Evolutionary conservation across 345 rosid species (phyloP).

Genomic region (Eucalyptus decipiens): DNA sequence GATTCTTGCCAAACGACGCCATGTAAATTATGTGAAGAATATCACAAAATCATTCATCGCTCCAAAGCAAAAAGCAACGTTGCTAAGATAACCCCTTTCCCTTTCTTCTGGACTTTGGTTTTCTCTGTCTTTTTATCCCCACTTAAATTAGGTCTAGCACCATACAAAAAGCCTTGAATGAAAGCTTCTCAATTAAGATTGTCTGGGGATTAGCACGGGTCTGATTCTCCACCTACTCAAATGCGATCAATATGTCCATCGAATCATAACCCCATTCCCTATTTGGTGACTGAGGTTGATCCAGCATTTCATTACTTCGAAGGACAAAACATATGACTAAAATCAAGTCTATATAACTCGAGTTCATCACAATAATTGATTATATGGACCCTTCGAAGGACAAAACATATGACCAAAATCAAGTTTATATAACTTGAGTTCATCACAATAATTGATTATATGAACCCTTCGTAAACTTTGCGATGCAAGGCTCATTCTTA

Average conservation of each 20-base stretch:
- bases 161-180: no score
- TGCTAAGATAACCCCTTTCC: no score
- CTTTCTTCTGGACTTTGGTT: no score
- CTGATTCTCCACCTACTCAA: neutral
- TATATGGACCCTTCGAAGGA: neutral
- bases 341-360: neutral
- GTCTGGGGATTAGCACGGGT: neutral
- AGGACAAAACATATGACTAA: neutral
- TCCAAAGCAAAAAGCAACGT: neutral
- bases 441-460: neutral
- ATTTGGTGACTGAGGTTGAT: no score
- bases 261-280: neutral
- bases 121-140: no score
- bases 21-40: neutral
- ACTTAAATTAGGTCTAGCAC: no score
- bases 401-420: neutral
- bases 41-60: neutral
- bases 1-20: neutral
- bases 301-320: neutral
- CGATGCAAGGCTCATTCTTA: neutral
- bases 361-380: neutral
- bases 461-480: no score
- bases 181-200: neutral
- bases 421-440: neutral
- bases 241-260: neutral